Evolutionary conservation across 2,329 filamentous ascomycete genomes (phyloP).

Genomic region (Colletotrichum horii): DNA sequence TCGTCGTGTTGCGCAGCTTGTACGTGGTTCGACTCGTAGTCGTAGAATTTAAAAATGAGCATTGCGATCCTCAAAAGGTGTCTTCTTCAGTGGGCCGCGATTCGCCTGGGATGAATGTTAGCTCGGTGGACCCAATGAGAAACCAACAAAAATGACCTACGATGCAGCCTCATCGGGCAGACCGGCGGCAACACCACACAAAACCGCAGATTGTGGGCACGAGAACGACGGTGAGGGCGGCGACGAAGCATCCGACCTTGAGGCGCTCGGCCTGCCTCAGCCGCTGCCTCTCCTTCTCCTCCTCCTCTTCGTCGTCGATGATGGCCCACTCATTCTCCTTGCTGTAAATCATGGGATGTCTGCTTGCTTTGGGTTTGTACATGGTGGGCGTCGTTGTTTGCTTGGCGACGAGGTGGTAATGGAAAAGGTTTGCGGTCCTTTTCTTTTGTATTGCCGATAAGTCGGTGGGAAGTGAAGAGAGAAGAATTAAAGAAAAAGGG

Average conservation of each 20-base stretch:
- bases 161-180: not conserved
- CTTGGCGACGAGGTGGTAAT: not conserved
- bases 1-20: not conserved
- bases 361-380: not conserved
- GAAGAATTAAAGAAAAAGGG: not conserved
- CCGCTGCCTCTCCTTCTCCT: constrained; percentile 1
- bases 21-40: not conserved
- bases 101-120: not conserved
- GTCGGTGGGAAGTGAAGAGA: not conserved
- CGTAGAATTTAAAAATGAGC: not conserved
- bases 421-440: not conserved
- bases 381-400: not conserved
- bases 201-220: constrained; percentile 10
- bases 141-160: not conserved
- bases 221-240: constrained; percentile 10
- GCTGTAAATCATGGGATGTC: not conserved
- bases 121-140: not conserved
- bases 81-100: not conserved
- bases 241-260: not conserved
- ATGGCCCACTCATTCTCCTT: constrained; percentile 22
- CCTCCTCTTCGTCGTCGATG: constrained; percentile 19
- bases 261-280: not conserved
- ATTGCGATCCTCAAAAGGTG: not conserved
- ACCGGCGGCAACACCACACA: not conserved
- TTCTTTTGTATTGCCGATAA: not conserved